These are phyloP conservation scores for Grosmannia serpens DNA, from an alignment of 2,329 filamentous ascomycete species.

Conservation along the genomic window DNA sequence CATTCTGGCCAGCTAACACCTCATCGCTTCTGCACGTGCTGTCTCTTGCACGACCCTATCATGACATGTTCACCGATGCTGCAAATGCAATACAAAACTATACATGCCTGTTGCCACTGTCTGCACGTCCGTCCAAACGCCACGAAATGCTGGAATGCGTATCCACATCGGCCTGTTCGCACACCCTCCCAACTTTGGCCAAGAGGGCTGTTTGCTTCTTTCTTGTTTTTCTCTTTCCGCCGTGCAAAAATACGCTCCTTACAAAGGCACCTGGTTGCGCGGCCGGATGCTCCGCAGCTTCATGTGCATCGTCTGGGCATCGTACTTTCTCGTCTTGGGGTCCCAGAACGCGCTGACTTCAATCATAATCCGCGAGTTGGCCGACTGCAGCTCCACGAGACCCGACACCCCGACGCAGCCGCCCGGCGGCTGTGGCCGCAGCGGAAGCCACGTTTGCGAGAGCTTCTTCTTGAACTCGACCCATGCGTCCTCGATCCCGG, in stretches of 20 bases:
- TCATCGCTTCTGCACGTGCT: neutral
- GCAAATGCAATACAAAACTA: neutral
- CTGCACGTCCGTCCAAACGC: neutral
- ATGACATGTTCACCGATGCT: neutral
- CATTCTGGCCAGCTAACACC: too few species aligned
- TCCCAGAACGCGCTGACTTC: conserved; percentile 44
- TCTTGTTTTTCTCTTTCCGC: neutral
- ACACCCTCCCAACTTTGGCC: neutral
- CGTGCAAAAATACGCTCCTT: neutral
- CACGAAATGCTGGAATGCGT: neutral
- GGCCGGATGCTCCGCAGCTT: conserved; percentile 31
- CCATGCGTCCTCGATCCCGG: conserved; percentile 23
- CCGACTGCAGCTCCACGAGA: conserved; percentile 39
- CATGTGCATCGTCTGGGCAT: conserved; percentile 24
- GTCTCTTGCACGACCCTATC: neutral
- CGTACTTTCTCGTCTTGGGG: conserved; percentile 38
- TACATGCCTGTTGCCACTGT: neutral
- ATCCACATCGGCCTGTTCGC: neutral
- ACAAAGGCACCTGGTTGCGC: conserved; percentile 23
- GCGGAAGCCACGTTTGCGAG: conserved; percentile 33
- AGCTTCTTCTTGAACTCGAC: conserved; percentile 24
- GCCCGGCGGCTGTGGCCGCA: conserved; percentile 30
- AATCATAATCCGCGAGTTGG: conserved; percentile 33
- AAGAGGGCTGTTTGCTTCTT: neutral
- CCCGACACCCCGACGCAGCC: conserved; percentile 43